phyloP scores from a whole-genome alignment of 2,329 filamentous ascomycete genomes.

The Cladosporium sp. region DNA sequence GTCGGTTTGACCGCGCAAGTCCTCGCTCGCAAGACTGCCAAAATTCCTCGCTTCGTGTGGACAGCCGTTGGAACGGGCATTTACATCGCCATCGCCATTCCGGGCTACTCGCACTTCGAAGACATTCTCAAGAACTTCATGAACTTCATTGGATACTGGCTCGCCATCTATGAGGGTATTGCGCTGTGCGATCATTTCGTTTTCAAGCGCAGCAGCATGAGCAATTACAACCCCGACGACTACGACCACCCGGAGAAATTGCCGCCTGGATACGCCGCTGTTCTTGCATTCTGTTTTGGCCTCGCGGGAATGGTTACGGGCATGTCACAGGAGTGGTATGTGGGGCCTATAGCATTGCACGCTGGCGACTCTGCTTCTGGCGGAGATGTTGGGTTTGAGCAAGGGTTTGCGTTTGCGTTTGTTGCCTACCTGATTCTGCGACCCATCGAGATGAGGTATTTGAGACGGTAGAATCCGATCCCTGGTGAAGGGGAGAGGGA shows the following conservation, averaged over 20 bases:
- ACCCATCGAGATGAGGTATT: conserved; percentile 43
- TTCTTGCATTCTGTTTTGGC: conserved; percentile 60
- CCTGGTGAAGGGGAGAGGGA: neutral
- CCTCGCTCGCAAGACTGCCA: conserved; percentile 54
- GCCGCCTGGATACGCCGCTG: conserved; percentile 60
- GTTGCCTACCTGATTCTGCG: conserved; percentile 51
- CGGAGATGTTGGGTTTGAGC: conserved; percentile 61
- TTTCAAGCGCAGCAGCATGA: conserved; percentile 57
- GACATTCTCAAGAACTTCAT: conserved; percentile 66
- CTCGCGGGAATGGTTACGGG: conserved; percentile 63
- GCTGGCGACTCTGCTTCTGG: conserved; percentile 50
- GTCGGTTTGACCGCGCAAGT: conserved; percentile 64
- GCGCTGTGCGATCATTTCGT: conserved; percentile 63
- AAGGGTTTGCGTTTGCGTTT: conserved; percentile 59
- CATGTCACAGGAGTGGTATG: conserved; percentile 68
- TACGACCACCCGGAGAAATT: conserved; percentile 57
- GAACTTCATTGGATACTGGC: conserved; percentile 61
- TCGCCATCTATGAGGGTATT: conserved; percentile 68
- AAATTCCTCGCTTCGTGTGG: conserved; percentile 65
- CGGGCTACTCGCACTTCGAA: conserved; percentile 64
- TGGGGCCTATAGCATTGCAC: conserved; percentile 61
- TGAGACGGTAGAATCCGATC: conserved; percentile 19
- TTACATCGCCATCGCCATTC: conserved; percentile 66
- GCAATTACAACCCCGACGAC: conserved; percentile 53
- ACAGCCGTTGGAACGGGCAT: conserved; percentile 57